Evolutionary conservation across 331 rosid species (phyloP).

Genomic region (Rosa hybrid): DNA sequence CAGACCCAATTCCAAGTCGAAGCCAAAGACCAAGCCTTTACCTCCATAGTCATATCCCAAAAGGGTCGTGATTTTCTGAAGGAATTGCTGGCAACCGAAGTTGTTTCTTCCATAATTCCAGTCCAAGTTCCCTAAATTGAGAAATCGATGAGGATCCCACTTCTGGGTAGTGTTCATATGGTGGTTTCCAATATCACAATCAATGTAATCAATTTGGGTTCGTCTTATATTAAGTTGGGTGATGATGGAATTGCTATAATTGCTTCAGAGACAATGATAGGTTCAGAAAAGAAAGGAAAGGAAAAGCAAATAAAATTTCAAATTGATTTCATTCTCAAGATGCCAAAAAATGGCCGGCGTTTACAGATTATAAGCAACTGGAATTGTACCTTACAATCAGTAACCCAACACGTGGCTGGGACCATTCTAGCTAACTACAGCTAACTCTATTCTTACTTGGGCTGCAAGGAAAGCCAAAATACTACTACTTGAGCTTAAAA

Average conservation of each 20-base stretch:
- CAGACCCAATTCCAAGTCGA: conserved; percentile 39
- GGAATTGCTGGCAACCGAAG: conserved; percentile 57
- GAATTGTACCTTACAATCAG: too few relatives aligned
- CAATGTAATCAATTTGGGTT: conserved; percentile 51
- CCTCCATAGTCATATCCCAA: conserved; percentile 60
- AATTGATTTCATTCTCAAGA: too few relatives aligned
- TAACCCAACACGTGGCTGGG: too few relatives aligned
- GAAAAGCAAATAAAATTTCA: too few relatives aligned
- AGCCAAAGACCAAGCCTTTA: conserved; percentile 47
- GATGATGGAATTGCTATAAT: conserved; percentile 57
- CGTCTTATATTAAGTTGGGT: conserved; percentile 58
- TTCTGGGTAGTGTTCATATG: conserved; percentile 24
- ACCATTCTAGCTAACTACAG: too few relatives aligned
- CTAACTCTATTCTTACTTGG: too few relatives aligned
- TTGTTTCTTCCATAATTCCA: conserved; percentile 67
- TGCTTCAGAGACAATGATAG: conserved; percentile 48
- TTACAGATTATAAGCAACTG: too few relatives aligned
- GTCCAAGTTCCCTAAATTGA: conserved; percentile 57
- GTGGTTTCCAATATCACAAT: conserved; percentile 58
- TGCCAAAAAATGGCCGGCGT: too few relatives aligned
- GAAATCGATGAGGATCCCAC: conserved; percentile 51
- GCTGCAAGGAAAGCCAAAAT: too few relatives aligned
- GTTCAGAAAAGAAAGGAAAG: too few relatives aligned
- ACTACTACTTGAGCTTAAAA: too few relatives aligned
- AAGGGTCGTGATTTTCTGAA: conserved; percentile 76